Evolutionary conservation across 2,329 filamentous ascomycete genomes (phyloP).

Genomic region (Fusarium liriodendri): DNA sequence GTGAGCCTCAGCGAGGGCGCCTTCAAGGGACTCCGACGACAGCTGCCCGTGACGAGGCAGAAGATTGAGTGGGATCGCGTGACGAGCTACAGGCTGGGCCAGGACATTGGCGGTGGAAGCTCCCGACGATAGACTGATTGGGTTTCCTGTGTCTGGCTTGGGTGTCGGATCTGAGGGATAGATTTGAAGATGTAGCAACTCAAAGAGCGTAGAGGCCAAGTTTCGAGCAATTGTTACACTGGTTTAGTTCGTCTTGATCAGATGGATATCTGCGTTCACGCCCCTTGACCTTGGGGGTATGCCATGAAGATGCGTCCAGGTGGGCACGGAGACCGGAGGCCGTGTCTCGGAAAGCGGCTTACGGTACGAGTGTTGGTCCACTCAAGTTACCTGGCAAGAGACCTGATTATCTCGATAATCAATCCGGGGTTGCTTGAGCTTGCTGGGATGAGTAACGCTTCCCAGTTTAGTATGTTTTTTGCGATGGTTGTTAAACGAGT

Average conservation of each 20-base stretch:
- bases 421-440: not conserved
- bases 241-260: not conserved
- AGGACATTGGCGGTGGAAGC: slow-evolving; percentile 80
- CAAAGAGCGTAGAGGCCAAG: slow-evolving; percentile 16
- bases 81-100: slow-evolving; percentile 86
- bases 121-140: slow-evolving; percentile 49
- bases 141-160: slow-evolving; percentile 6
- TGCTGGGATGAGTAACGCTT: not conserved
- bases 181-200: slow-evolving; percentile 7
- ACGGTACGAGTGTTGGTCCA: not conserved
- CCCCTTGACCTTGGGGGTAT: not conserved
- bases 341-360: not conserved
- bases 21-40: slow-evolving; percentile 92
- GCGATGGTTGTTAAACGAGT: not conserved
- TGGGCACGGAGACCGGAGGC: not conserved
- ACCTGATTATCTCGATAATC: slow-evolving; percentile 27
- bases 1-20: slow-evolving; percentile 89
- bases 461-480: not conserved
- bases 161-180: slow-evolving; percentile 24
- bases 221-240: slow-evolving; percentile 6
- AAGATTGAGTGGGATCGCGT: slow-evolving; percentile 99
- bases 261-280: not conserved
- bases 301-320: not conserved
- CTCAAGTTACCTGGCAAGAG: not conserved
- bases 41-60: slow-evolving; percentile 95